These are phyloP conservation scores for Pisolithus tinctorius DNA, from an alignment of 768 basidiomycete genomes.

Conservation along the genomic window DNA sequence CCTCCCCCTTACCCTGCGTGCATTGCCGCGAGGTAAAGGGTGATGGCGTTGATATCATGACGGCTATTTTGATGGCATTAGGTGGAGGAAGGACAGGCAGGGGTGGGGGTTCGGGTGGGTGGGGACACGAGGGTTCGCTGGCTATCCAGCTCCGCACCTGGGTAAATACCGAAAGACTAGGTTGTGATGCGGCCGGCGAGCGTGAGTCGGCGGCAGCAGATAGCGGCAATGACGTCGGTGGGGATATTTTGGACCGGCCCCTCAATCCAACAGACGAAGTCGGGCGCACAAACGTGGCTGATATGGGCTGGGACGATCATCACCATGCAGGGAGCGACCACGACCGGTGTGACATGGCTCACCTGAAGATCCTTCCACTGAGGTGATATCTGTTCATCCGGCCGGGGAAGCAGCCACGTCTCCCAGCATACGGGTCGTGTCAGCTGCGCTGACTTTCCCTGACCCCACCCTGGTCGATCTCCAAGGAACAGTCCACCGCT, in stretches of 20 bases:
- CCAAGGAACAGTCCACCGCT: not conserved
- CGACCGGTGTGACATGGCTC: not conserved
- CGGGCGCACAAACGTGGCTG: conserved; percentile 16
- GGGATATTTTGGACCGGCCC: not conserved
- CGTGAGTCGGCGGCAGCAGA: not conserved
- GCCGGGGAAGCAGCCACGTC: conserved; percentile 10
- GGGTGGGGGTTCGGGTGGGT: conserved; percentile 8
- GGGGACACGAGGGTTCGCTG: not conserved
- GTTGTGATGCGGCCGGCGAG: not conserved
- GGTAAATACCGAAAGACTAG: not conserved
- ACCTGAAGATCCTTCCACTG: conserved; percentile 19
- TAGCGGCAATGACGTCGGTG: not conserved
- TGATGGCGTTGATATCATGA: conserved; percentile 44
- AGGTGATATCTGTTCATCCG: not conserved
- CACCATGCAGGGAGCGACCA: not conserved
- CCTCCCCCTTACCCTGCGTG: not conserved
- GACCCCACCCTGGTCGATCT: conserved; percentile 1
- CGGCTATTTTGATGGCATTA: conserved; percentile 31
- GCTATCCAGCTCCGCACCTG: conserved; percentile 4
- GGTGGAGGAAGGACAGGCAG: conserved; percentile 8
- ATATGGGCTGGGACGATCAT: conserved; percentile 14
- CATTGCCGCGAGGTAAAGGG: not conserved
- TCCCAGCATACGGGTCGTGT: conserved; percentile 17
- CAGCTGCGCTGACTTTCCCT: conserved; percentile 9
- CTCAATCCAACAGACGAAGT: not conserved